Conservation (phyloP, 1,139 yeast species). For the Scheffersomyces illinoinensis region DNA sequence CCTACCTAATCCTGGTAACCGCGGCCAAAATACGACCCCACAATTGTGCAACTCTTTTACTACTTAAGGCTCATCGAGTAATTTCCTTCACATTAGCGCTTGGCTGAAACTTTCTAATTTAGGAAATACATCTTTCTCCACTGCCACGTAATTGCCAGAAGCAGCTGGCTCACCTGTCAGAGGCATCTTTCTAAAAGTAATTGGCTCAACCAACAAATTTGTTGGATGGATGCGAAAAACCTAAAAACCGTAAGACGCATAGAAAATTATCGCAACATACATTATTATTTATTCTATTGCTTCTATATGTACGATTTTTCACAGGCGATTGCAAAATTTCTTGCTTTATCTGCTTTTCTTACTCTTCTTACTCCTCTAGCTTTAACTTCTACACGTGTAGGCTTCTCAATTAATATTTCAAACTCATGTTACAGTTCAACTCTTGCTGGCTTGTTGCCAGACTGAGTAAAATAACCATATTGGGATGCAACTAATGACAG, state of each 20-base stretch:
- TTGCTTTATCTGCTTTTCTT: not conserved
- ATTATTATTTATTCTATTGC: not conserved
- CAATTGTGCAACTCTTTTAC: not conserved
- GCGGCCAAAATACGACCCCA: not conserved
- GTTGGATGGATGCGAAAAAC: not conserved
- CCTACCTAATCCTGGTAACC: not conserved
- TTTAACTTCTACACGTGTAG: not conserved
- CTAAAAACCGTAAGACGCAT: not conserved
- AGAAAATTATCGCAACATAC: not conserved
- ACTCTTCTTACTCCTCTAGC: not conserved
- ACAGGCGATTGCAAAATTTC: not conserved
- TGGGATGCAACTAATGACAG: not conserved
- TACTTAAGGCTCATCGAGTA: not conserved
- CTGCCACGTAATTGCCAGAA: not conserved
- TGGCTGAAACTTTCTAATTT: not conserved
- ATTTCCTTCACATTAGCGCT: not conserved
- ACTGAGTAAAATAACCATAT: not conserved
- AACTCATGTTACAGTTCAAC: not conserved
- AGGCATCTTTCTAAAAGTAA: not conserved
- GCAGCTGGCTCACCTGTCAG: not conserved
- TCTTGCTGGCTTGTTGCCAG: not conserved
- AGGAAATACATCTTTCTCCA: not conserved
- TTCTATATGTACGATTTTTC: not conserved
- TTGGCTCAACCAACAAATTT: not conserved
- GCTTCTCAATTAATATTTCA: not conserved